Percentiles rank a stretch among this genome's conserved stretches.
Conservation (phyloP, 2,329 filamentous ascomycete species). For the Anthostomella pinea region DNA sequence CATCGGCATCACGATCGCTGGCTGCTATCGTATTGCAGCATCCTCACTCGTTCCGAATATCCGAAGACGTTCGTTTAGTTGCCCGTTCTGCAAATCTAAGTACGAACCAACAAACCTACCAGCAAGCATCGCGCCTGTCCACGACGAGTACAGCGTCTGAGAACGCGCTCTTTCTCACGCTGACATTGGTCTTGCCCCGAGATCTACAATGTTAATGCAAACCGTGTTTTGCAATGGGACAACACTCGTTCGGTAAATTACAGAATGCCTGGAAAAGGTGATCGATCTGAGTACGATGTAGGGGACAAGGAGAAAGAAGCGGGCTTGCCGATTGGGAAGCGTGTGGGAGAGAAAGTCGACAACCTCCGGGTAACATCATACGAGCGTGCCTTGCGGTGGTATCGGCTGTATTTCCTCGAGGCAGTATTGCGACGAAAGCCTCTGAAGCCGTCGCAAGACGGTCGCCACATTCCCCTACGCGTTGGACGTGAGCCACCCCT, state of each 20-base stretch:
- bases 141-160: too few relatives aligned
- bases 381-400: constrained; percentile 25
- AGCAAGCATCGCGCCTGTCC: too few relatives aligned
- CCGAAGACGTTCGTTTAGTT: too few relatives aligned
- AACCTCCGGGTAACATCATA: constrained; percentile 15
- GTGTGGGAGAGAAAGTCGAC: constrained; percentile 16
- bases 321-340: constrained; percentile 9
- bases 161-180: too few relatives aligned
- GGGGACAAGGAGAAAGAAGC: constrained; percentile 14
- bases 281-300: constrained; percentile 15
- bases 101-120: too few relatives aligned
- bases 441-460: constrained; percentile 69
- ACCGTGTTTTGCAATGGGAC: constrained; percentile 10
- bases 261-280: constrained; percentile 24
- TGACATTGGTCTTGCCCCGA: too few relatives aligned
- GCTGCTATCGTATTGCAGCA: too few relatives aligned
- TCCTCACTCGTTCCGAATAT: too few relatives aligned
- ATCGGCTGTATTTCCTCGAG: constrained; percentile 42
- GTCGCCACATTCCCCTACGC: constrained; percentile 48
- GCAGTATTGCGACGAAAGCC: constrained; percentile 62
- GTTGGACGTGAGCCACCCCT: constrained; percentile 40
- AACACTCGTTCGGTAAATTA: constrained; percentile 13
- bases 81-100: too few relatives aligned
- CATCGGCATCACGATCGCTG: too few relatives aligned
- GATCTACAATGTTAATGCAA: constrained; percentile 11